Base-by-base conservation (phyloP, 805 yeast species). In the Barnettozyma pratensis region DNA sequence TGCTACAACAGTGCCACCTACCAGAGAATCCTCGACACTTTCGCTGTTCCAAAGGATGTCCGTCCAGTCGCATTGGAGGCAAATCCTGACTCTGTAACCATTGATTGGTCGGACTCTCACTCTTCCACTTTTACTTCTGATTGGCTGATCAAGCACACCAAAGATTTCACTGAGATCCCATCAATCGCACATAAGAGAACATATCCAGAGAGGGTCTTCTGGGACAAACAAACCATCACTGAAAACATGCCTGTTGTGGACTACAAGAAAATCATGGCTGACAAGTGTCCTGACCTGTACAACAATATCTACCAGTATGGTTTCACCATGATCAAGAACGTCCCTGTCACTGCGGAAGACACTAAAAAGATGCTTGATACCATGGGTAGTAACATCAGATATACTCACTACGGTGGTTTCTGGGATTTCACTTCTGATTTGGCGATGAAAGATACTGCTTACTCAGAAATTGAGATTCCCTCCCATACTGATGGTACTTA, bases 321-420 rank as follows among this genome's bases (percentile, higher is more conserved):
- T 1, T 83, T 83, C 61, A 75, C 83, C 38, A 70, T 82, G 46
- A 75, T 83, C 41, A 74, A 80, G 44, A 73, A 77, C 52, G 84
- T 80, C 25, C 89, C 88, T 1, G 79, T 72, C 5, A 69, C 71
- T 12, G 79, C 86, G 1, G 79, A 76, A 53, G 82, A 70, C 25
- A 83, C 90, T 2, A 75, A 82, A 56, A 64, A 66, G 52, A 69
- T 83, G 50, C 75, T 81, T 47, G 79, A 80, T 53, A 66, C 77
- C 54, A 74, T 83, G 52, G 73, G 81, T 47, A 44, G 30, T n/a
- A 81, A 78, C 60, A 76, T 82, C 43, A 69, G 85, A 39, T 81
- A 81, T 28, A 83, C 90, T 2, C 90, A 83, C 60, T 83, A 84
- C 55, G 89, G 88, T n/a, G 88, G 86, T 1, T 83, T 84, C 65